Conservation (phyloP, 2,329 filamentous ascomycete species). For the Aspergillus chevalieri region DNA sequence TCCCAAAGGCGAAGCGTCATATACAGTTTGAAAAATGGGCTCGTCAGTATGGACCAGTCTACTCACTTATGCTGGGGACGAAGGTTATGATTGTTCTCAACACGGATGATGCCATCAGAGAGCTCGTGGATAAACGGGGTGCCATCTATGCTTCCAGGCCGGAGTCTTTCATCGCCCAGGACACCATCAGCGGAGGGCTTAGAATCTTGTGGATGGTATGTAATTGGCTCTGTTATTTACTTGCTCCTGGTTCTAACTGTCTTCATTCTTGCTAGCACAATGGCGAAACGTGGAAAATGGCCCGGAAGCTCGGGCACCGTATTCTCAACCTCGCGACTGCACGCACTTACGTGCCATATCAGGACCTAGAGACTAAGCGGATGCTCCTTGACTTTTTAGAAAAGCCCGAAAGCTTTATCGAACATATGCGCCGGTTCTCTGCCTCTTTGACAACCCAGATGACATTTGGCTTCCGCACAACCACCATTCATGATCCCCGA, state of each 20-base stretch:
- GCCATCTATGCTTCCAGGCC: not conserved
- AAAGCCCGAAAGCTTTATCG: not conserved
- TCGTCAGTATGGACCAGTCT: not conserved
- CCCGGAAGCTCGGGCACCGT: slow-evolving; percentile 1
- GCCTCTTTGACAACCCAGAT: not conserved
- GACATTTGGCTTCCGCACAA: not conserved
- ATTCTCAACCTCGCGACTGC: not conserved
- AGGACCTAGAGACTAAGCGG: not conserved
- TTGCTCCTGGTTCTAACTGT: not conserved
- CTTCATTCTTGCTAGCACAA: slow-evolving; percentile 12
- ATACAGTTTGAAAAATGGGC: not conserved
- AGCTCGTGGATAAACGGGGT: not conserved
- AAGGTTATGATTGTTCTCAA: not conserved
- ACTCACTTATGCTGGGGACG: not conserved
- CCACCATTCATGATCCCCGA: not conserved
- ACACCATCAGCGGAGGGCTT: slow-evolving; percentile 9
- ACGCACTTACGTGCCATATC: not conserved
- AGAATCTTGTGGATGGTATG: too few species aligned
- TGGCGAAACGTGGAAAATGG: slow-evolving; percentile 8
- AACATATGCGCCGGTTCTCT: not conserved
- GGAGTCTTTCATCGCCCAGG: slow-evolving; percentile 5
- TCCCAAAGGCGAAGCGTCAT: not conserved
- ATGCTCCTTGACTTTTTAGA: not conserved
- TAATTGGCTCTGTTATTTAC: too few species aligned
- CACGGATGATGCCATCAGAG: not conserved